These are phyloP conservation scores for Microcyclosporella mali DNA, from an alignment of 2,329 filamentous ascomycete species.

Conservation along the genomic window DNA sequence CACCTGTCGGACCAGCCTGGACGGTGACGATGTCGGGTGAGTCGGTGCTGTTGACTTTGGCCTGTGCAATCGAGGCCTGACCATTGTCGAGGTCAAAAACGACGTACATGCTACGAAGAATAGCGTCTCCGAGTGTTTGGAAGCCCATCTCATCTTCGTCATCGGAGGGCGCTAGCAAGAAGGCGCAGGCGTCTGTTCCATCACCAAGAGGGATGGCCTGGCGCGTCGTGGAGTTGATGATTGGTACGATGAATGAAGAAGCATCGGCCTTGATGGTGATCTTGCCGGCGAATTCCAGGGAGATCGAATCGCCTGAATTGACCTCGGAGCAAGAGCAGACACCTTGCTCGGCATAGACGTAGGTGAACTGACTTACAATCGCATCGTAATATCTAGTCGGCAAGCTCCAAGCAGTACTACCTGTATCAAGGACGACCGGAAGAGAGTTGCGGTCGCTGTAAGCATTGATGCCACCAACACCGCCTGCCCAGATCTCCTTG, in stretches of 20 bases:
- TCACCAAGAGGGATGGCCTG: conserved; percentile 12
- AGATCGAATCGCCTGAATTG: conserved; percentile 21
- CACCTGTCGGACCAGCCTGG: conserved; percentile 22
- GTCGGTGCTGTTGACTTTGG: conserved; percentile 21
- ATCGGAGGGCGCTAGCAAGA: conserved; percentile 21
- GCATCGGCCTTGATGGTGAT: conserved; percentile 26
- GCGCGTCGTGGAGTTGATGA: conserved; percentile 24
- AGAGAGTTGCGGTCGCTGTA: conserved; percentile 17
- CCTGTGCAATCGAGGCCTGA: conserved; percentile 30
- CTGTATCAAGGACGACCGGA: conserved; percentile 30
- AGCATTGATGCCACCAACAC: conserved; percentile 13
- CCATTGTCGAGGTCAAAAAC: conserved; percentile 34
- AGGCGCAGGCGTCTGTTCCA: conserved; percentile 21
- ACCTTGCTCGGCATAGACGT: conserved; percentile 14
- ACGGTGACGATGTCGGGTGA: conserved; percentile 23
- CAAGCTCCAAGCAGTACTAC: conserved; percentile 26
- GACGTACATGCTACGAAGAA: conserved; percentile 31
- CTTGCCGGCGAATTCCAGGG: conserved; percentile 25
- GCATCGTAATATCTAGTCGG: conserved; percentile 19
- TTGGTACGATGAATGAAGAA: conserved; percentile 26
- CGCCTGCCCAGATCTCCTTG: conserved; percentile 18
- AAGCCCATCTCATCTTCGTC: conserved; percentile 14
- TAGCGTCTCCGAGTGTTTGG: conserved; percentile 27
- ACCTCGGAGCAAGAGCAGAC: conserved; percentile 23
- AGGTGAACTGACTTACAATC: conserved; percentile 3